phyloP scores from a whole-genome alignment of 176 grass and related monocot species.

The Oryza coarctata region DNA sequence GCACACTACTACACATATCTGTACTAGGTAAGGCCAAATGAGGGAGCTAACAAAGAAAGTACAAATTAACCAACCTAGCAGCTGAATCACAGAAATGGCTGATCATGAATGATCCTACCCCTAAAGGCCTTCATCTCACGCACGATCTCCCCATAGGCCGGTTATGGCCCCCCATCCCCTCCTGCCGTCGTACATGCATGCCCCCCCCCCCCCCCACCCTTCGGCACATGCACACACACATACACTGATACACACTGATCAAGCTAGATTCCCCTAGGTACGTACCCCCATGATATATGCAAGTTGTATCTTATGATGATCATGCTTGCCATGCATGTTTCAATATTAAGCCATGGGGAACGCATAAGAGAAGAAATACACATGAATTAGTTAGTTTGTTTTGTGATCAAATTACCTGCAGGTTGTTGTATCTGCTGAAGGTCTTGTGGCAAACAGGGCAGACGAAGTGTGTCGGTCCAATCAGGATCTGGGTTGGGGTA shows the following conservation, averaged over 20 bases:
- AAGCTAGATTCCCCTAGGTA: slow-evolving; percentile 17
- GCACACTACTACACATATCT: neutral
- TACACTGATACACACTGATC: neutral
- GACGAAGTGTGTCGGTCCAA: slow-evolving; percentile 61
- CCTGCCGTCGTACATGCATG: neutral
- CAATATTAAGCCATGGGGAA: too few relatives aligned
- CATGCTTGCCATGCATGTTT: neutral
- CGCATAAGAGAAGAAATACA: neutral
- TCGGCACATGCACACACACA: neutral
- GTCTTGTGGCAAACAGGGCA: slow-evolving; percentile 69
- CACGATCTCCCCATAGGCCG: neutral
- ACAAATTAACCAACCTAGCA: slow-evolving; percentile 24
- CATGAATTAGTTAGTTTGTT: neutral
- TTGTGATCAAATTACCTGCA: slow-evolving; percentile 49
- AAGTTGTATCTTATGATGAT: neutral
- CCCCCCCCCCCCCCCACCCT: neutral
- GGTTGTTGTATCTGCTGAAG: slow-evolving; percentile 76
- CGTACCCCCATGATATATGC: neutral
- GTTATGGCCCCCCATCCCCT: neutral
- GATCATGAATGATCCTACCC: neutral
- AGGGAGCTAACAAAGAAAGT: slow-evolving; percentile 30
- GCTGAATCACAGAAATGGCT: slow-evolving; percentile 1
- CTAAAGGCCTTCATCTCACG: neutral
- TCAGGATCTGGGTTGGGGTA: slow-evolving; percentile 67
- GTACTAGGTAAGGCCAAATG: neutral